Evolutionary conservation across 495 filamentous ascomycete genomes (phyloP), one percentile per base, ranked within the genome.

Genomic region (Chlorociboria aeruginascens): DNA sequence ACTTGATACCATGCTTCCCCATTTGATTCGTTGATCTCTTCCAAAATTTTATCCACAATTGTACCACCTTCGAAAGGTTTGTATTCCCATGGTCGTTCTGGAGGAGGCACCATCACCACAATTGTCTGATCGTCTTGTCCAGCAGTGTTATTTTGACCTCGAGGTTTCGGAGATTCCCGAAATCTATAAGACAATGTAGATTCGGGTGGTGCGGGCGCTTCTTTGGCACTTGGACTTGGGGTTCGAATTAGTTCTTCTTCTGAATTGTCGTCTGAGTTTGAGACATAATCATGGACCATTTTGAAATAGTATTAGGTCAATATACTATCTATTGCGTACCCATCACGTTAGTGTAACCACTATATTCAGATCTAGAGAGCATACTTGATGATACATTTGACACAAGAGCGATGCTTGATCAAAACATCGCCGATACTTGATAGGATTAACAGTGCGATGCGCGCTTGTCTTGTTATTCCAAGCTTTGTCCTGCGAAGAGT

Each of bases 21-120:
- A 28, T 56, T 50, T 34, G 61, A 46, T 10, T 54, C 47, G 20
- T 57, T 51, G 8, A 64, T 52, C 31, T 70, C 60, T 12, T 60
- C 54, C 43, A 75, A 51, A 14, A 78, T 57, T 8, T 57, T 54
- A 32, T 60, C 60, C 25, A 69, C 66, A 3, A 55, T 57, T 45
- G 61, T 67, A 48, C 74, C 68, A 7, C 69, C 73, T n/a, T 60
- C 61, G 8, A 72, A 65, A 43, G 61, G 64, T 30, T 69, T 58
- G 52, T 76, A 79, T 45, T 76, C 70, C 46, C 66, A 64, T 3
- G 52, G 47, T n/a, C 66, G 55, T 16, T 60, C 45, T 17, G 69
- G 54, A 0, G 44, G 38, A 8, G 72, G 71, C 8, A 76, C 60
- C 31, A 69, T 54, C 14, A 76, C 63, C 29, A 58, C 52, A 36